Base-by-base conservation (phyloP, 1,139 yeast genomes). In the Saccharomyces hybrid region DNA sequence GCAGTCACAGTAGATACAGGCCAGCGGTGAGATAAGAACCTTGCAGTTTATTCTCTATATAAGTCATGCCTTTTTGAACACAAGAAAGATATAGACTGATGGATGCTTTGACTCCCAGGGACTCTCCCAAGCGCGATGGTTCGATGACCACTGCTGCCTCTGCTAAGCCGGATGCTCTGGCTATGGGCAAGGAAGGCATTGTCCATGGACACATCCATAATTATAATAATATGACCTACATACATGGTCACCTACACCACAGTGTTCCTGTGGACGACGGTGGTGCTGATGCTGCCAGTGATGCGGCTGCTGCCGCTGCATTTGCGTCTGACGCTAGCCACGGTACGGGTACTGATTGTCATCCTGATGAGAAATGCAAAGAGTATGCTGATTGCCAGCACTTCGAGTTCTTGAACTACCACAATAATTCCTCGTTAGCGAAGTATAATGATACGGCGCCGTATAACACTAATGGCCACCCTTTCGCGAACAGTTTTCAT, bases 181-280 rank as follows among this genome's bases (percentile, higher is more conserved):
- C 11, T 8, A 48, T 26, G 25, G 27, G 46, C 8, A 48, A 9
- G 25, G 66, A 80, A 59, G 86, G 86, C 14, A 76, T 79, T 49
- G 84, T 83, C 16, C 88, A 83, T 68, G 88, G 88, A 1, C 88
- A 83, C 63, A 82, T 83, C 34, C 88, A 83, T 67, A 81, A 79
- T 62, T 85, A 81, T 63, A 75, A 77, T 57, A 81, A 81, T 62
- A 81, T 83, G 63, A 81, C 86, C 7, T 84, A 82, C 60, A 82
- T 83, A 25, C 88, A 83, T 64, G 88, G 88, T 2, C 88, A 83
- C 64, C 80, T 83, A 42, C 88, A 83, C 62, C 80, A 63, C 13
- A 53, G 47, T 16, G 53, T 52, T 16, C 28, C 55, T 14, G 32
- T 38, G 28, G 29, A 28, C 14, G 51, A 46, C 34, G 48, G 46